Evolutionary conservation across 2,329 filamentous ascomycete species (phyloP).

Genomic region (Sphaceloma murrayae): DNA sequence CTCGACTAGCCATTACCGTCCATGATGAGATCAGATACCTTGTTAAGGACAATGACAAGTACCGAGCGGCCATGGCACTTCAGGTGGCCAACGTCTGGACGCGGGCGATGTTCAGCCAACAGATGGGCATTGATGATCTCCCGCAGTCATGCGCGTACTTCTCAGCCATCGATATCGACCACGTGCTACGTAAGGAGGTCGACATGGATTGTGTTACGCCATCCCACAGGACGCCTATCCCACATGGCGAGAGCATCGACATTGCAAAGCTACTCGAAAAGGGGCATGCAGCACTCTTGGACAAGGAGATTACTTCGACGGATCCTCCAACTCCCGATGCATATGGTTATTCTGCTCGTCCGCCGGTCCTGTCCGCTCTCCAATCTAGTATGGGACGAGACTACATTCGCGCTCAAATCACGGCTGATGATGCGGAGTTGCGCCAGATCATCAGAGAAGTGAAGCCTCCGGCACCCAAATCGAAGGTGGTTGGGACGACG

Average conservation of each 20-base stretch:
- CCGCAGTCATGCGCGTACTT: constrained; percentile 94
- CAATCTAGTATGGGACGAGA: constrained; percentile 40
- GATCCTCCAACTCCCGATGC: constrained; percentile 51
- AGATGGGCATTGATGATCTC: constrained; percentile 90
- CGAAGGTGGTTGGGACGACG: neutral
- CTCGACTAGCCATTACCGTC: constrained; percentile 83
- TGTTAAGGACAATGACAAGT: constrained; percentile 74
- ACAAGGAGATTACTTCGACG: constrained; percentile 51
- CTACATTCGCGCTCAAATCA: constrained; percentile 80
- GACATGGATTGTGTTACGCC: constrained; percentile 96
- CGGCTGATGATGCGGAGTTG: constrained; percentile 62
- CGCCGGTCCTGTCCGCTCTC: constrained; percentile 70
- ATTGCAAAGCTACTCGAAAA: constrained; percentile 69
- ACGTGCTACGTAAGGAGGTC: constrained; percentile 93
- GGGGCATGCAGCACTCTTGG: constrained; percentile 57
- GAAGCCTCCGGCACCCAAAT: constrained; percentile 15
- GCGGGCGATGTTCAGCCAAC: constrained; percentile 90
- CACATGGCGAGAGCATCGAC: constrained; percentile 77
- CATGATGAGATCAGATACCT: constrained; percentile 97
- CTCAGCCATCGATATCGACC: constrained; percentile 88
- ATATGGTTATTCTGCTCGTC: constrained; percentile 60
- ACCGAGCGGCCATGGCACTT: constrained; percentile 80
- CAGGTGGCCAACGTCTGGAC: constrained; percentile 96
- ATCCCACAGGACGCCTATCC: constrained; percentile 67
- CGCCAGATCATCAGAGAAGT: constrained; percentile 57